Base-by-base conservation (phyloP, 2,329 filamentous ascomycete genomes). In the Alternaria sp. region DNA sequence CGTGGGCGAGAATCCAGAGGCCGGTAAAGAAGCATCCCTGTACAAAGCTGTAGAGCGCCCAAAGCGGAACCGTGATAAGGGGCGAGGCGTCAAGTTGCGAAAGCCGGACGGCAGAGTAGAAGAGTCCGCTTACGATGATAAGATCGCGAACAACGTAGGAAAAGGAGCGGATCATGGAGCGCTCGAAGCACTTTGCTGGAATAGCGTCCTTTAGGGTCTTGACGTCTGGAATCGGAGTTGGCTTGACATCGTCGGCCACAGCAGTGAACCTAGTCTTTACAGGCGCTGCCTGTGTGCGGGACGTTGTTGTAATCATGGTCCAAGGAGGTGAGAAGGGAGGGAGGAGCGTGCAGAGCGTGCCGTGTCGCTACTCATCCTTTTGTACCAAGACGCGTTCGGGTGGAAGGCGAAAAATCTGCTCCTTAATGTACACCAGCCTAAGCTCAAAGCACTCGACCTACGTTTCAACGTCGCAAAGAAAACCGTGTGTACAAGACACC, bases 11-110 rank as follows among this genome's bases (percentile, higher is more conserved):
- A 66, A 74, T 69, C 89, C 89, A 91, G 67, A 91, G 79, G 4
- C 89, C 89, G 3, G 88, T 90, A 74, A 87, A 87, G 67, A 90
- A 79, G 28, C 89, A 84, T 51, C 89, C 89, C 78, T 91, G 88
- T 46, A 86, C 69, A 75, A 87, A 89, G 64, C 86, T 85, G 75
- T 91, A 91, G 43, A 78, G 74, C 30, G 80, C 78, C 87, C 87
- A 90, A 14, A 67, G 46, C 5, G 69, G 67, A 12, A 59, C 59
- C 7, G 53, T 65, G 26, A 70, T 28, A 56, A 32, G 48, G 56
- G 53, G 59, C 12, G 69, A 61, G 3, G 65, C 59, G 22, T 70
- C 67, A 20, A 64, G 57, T 18, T 42, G 59, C 7, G 62, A 57
- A 5, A 71, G 53, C 18, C 32, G 28, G 39, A 67, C 59, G 5